A percentile compares a stretch with the other conserved stretches of the same genome.
Conservation (phyloP, 768 basidiomycete genomes). For the Lentinus tigrinus region DNA sequence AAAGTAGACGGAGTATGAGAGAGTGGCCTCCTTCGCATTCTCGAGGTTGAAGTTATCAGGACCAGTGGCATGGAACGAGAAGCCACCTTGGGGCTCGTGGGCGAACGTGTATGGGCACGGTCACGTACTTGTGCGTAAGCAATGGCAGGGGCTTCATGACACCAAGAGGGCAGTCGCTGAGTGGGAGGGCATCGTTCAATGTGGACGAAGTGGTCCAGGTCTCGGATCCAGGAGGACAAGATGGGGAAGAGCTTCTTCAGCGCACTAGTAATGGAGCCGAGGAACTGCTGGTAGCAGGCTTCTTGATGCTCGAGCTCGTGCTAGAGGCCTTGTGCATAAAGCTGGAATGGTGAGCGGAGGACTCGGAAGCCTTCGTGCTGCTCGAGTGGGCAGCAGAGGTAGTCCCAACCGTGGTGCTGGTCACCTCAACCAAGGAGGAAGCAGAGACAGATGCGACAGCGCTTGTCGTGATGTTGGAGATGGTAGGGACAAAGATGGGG, state of each 20-base stretch:
- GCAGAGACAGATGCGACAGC: neutral
- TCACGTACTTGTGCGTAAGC: constrained; percentile 25
- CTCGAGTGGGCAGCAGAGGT: neutral
- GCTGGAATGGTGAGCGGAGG: neutral
- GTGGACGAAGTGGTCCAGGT: constrained; percentile 28
- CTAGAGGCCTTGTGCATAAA: neutral
- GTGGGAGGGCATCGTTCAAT: constrained; percentile 20
- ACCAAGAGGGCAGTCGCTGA: constrained; percentile 27
- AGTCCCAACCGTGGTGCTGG: neutral
- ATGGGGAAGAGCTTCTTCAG: constrained; percentile 26
- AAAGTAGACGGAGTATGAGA: constrained; percentile 64
- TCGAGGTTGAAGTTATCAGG: constrained; percentile 50
- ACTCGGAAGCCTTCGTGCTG: neutral
- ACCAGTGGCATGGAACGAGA: constrained; percentile 73
- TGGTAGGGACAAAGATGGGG: neutral
- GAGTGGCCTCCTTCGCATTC: constrained; percentile 63
- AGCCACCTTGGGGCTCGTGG: constrained; percentile 50
- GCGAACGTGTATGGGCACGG: constrained; percentile 42
- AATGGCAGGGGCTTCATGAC: constrained; percentile 21
- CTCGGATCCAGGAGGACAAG: constrained; percentile 10
- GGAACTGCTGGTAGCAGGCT: neutral
- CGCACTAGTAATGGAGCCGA: neutral
- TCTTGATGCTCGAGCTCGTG: neutral
- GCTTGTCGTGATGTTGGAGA: neutral
- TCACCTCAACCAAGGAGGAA: neutral